Base-by-base conservation (phyloP, 2,329 filamentous ascomycete genomes). In the Passalora sequoiae region DNA sequence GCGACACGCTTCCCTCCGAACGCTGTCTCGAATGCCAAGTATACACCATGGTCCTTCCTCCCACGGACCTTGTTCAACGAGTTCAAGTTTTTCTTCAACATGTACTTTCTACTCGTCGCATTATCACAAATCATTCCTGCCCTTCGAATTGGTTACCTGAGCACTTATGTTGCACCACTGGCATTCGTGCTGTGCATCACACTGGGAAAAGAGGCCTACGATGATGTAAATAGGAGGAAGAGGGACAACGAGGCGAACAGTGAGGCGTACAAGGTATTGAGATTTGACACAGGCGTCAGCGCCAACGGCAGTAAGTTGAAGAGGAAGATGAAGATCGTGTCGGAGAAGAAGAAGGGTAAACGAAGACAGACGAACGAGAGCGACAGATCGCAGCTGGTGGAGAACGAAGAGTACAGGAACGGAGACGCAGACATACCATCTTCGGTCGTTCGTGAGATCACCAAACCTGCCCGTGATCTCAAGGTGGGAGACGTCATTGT, bases 81-180 rank as follows among this genome's bases (percentile, higher is more conserved):
- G 63, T 98, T 98, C 65, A 96, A 91, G 47, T 98, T 97, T 72
- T 98, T 98, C 70, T 95, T 98, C 75, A 98, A 98, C 75, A 87
- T 97, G 74, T 98, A 98, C 65, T 98, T 98, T 65, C 74, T 98
- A 43, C 80, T 97, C 19, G 92, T 98, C 38, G 94, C 92, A 5
- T 69, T 97, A 38, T 97, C 91, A 27, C 92, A 98, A 68, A 83
- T 88, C 31, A 89, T 98, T 59, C 89, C 89, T 3, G 78, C 86
- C 16, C 70, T 98, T 42, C 81, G 89, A 42, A 96, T 98, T 54
- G 92, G 92, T 43, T 97, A 96, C 65, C 77, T 98, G 49, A 86
- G 86, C 21, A 97, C 92, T 1, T 98, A 98, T 59, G 81, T 97
- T 63, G 89, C 86, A 15, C 92, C 92, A 1, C 69, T 98, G 50